Percentiles rank a stretch among this genome's conserved stretches.
Conservation (phyloP, 1,284 basidiomycete species). For the Anthracocystis setariae region DNA sequence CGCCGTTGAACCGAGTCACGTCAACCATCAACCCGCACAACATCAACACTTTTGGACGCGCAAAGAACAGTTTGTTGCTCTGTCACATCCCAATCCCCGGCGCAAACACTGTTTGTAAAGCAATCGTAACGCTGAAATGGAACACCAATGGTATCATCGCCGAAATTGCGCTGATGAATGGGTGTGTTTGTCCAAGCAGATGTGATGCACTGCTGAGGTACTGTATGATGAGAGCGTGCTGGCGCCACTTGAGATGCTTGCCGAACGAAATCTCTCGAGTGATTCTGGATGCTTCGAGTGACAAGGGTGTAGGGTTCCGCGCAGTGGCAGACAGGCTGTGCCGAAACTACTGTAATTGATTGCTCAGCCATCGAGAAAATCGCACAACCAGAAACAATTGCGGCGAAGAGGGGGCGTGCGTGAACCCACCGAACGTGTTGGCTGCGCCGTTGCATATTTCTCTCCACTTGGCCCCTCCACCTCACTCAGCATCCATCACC, state of each 20-base stretch:
- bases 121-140: constrained; percentile 14
- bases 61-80: constrained; percentile 17
- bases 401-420: not conserved
- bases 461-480: not conserved
- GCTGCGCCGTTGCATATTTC: not conserved
- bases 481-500: not conserved
- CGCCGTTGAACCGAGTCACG: no score
- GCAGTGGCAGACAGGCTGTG: constrained; percentile 2
- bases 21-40: not conserved
- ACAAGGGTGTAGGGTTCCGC: not conserved
- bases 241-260: not conserved
- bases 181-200: no score
- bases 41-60: constrained; percentile 1
- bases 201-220: no score
- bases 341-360: not conserved
- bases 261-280: not conserved
- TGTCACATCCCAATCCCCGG: not conserved
- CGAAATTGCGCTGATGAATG: no score
- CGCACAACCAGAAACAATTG: not conserved
- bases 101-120: constrained; percentile 6
- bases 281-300: constrained; percentile 9
- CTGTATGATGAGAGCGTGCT: not conserved
- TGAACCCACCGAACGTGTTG: not conserved
- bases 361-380: constrained; percentile 5
- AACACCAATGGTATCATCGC: not conserved